Base-by-base conservation (phyloP, 164 flowering plant genomes). In the Amborella trichopoda region DNA sequence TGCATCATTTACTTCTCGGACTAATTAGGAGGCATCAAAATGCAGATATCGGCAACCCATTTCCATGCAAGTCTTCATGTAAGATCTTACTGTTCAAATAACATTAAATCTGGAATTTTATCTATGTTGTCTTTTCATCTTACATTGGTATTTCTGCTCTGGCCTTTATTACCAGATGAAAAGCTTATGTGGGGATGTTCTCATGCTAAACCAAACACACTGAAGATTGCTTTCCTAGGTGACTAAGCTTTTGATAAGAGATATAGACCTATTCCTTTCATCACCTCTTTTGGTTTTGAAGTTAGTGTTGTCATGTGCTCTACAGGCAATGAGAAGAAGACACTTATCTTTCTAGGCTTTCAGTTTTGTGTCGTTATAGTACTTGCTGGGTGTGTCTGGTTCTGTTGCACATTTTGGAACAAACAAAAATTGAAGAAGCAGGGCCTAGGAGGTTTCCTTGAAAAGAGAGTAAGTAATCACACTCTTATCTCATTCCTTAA, bases 341-440 rank as follows among this genome's bases (percentile, higher is more conserved):
- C 81, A 46, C 21, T 75, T 16, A 38, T 77, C 46, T 80, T 86
- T 59, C 63, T 83, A 48, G 26, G 81, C 37, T 69, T 79, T 39
- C 83, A 90, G 60, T 56, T 88, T n/a, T 42, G 56, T 4, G 28
- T 81, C 19, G 43, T 90, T 67, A 22, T 79, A 18, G 21, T 71
- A 46, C 66, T 86, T 12, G 75, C 72, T 2, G 68, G 60, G 3
- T 52, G 69, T 6, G 84, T 86, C 3, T 54, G 84, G 8, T 80
- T 79, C 64, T 90, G 98, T 55, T 78, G 69, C 41, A 62, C 75
- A 55, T 86, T 90, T 59, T 86, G 98, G 98, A 64, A 65, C 44
- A 90, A 86, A 61, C 76, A 66, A 62, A 86, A 81, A 66, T 71
- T 90, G 38, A 71, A 71, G 57, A 68, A 52, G 27, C 79, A 69